Conservation (phyloP, 495 filamentous ascomycete species). For the Aspergillus sparsus region DNA sequence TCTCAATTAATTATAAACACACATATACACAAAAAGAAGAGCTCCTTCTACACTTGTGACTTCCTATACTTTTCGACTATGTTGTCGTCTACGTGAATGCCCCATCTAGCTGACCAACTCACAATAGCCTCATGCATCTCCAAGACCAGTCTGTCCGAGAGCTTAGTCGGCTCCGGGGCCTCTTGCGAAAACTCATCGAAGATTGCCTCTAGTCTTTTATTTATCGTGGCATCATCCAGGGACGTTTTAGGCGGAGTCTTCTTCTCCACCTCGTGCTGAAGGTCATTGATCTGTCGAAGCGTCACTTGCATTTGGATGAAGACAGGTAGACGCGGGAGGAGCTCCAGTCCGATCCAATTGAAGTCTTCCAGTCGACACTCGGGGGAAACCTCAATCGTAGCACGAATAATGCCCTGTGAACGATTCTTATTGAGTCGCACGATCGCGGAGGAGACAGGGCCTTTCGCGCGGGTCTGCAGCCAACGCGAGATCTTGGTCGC, state of each 20-base stretch:
- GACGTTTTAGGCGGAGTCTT: not conserved
- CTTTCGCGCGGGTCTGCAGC: slow-evolving; percentile 26
- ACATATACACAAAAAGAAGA: too few relatives aligned
- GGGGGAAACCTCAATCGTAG: slow-evolving; percentile 22
- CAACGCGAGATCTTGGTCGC: slow-evolving; percentile 29
- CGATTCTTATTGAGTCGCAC: slow-evolving; percentile 25
- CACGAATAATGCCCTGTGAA: slow-evolving; percentile 28
- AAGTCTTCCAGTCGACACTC: slow-evolving; percentile 26
- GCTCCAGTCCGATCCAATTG: slow-evolving; percentile 29
- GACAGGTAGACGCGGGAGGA: slow-evolving; percentile 24
- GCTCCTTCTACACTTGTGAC: too few relatives aligned
- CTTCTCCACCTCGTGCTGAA: slow-evolving; percentile 9
- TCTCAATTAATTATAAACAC: too few relatives aligned
- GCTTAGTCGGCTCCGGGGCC: not conserved
- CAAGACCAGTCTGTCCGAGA: slow-evolving; percentile 3
- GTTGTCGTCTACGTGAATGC: not conserved
- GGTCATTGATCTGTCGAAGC: slow-evolving; percentile 14
- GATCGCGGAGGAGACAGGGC: slow-evolving; percentile 4
- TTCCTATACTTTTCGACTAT: too few relatives aligned
- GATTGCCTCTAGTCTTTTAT: not conserved
- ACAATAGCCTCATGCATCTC: slow-evolving; percentile 10
- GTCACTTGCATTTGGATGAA: slow-evolving; percentile 31
- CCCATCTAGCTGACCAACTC: not conserved
- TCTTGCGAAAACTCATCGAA: not conserved
- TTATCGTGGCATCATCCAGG: not conserved